Percentiles rank a stretch among this genome's conserved stretches.
Evolutionary conservation across 208 protist species (phyloP).

Genomic region (Angomonas deanei): DNA sequence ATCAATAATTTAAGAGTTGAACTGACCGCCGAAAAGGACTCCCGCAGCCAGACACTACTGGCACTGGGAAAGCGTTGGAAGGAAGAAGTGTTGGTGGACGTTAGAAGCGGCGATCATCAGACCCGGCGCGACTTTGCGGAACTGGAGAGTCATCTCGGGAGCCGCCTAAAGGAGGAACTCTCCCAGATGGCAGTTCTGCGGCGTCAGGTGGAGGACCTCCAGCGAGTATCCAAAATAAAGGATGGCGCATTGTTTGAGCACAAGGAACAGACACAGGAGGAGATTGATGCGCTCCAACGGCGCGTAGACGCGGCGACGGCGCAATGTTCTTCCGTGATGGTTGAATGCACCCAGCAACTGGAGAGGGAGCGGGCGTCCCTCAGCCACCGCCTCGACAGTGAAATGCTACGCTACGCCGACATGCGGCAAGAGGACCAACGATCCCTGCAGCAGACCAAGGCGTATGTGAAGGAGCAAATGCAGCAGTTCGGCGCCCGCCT

Average conservation of each 20-base stretch:
- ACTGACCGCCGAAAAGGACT: slow-evolving; percentile 57
- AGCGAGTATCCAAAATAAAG: slow-evolving; percentile 23
- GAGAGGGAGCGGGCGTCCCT: slow-evolving; percentile 57
- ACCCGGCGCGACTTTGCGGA: slow-evolving; percentile 45
- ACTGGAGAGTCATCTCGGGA: slow-evolving; percentile 30
- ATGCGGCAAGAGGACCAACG: slow-evolving; percentile 63
- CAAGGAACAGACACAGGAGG: slow-evolving; percentile 51
- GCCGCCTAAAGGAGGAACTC: slow-evolving; percentile 24
- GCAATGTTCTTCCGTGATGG: slow-evolving; percentile 40
- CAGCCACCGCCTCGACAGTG: slow-evolving; percentile 54
- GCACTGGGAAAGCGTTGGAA: slow-evolving; percentile 65
- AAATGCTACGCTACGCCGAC: slow-evolving; percentile 60
- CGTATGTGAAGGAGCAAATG: slow-evolving; percentile 24
- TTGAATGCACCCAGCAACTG: slow-evolving; percentile 45
- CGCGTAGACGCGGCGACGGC: slow-evolving; percentile 36
- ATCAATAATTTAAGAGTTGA: slow-evolving; percentile 49
- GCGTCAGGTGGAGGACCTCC: slow-evolving; percentile 44
- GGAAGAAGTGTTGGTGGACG: slow-evolving; percentile 67
- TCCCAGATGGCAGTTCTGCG: slow-evolving; percentile 33
- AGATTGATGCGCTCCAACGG: slow-evolving; percentile 48
- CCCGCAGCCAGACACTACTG: slow-evolving; percentile 39
- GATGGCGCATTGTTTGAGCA: slow-evolving; percentile 39
- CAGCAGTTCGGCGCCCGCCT: slow-evolving; percentile 23
- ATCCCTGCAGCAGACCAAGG: slow-evolving; percentile 27
- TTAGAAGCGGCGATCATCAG: slow-evolving; percentile 41